Evolutionary conservation across 495 filamentous ascomycete species (phyloP), one percentile per base, ranked within the genome.

Genomic region (Aspergillus ostianus): DNA sequence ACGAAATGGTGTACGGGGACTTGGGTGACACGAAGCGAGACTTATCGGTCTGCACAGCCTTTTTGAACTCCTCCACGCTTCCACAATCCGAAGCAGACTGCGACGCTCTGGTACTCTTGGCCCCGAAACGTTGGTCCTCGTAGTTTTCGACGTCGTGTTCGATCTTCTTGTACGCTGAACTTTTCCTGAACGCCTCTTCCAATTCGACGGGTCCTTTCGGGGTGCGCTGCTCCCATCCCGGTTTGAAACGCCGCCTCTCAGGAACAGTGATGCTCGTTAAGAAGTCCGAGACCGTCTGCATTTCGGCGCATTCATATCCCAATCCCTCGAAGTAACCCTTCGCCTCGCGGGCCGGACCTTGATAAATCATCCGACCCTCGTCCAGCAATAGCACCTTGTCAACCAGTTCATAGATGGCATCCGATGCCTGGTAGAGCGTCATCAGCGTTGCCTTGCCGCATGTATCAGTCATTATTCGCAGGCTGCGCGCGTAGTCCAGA

Each of bases 381-480:
- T 95, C 88, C 41, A 96, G 88, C 18, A 95, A 84, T 47, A 92
- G 64, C 3, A 94, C 90, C 65, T 94, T 95, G 74, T 96, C 92
- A 65, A 96, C 92, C 27, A 87, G 82, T 36, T 81, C 80, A 69
- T 93, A 96, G 55, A 95, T 96, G 58, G 84, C 88, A 70, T 96
- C 89, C 1, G 84, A 87, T 2, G 90, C 90, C 70, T 94, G 90
- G 64, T 93, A 94, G 0, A 93, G 76, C 0, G 88, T 90, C 32
- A 91, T 87, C 51, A 92, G 85, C 0, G 88, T 92, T n/a, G 85
- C 86, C 17, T 85, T 90, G 63, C 89, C 81, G 77, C 88, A 90
- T 27, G 90, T 81, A 65, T 91, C 85, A n/a, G 90, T 91, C 75
- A 91, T 84, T 47, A 91, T 83, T 3, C 89, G 83, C 47, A 93